Evolutionary conservation across 2,329 filamentous ascomycete species (phyloP).

Genomic region (Stenocarpella maydis): DNA sequence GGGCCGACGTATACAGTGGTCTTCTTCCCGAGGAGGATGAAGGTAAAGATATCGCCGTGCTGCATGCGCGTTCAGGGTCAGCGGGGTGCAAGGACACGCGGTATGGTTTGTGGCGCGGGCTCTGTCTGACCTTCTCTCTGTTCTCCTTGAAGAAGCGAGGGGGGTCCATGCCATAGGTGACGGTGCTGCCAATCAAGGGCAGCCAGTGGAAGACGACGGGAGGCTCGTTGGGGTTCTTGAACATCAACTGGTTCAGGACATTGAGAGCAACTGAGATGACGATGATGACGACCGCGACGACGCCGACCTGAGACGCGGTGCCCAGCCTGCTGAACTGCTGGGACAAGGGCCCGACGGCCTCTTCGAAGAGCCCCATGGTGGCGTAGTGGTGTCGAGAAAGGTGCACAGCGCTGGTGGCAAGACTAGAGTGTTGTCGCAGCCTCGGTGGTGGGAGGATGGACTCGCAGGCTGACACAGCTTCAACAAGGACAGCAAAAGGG

Average conservation of each 20-base stretch:
- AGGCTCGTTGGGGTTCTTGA: slow-evolving; percentile 83
- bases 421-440: background rate
- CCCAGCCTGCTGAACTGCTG: slow-evolving; percentile 59
- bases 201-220: slow-evolving; percentile 84
- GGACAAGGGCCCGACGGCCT: slow-evolving; percentile 58
- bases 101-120: background rate
- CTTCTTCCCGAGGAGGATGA: slow-evolving; percentile 59
- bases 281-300: slow-evolving; percentile 54
- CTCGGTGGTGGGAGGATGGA: background rate
- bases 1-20: slow-evolving; percentile 60
- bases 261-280: slow-evolving; percentile 75
- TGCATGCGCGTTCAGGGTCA: slow-evolving; percentile 39
- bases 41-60: slow-evolving; percentile 63
- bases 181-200: slow-evolving; percentile 86
- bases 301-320: slow-evolving; percentile 55
- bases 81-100: background rate
- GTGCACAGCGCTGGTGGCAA: background rate
- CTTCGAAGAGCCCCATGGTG: slow-evolving; percentile 65
- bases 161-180: slow-evolving; percentile 95
- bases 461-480: background rate
- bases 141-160: slow-evolving; percentile 83
- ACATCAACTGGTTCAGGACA: slow-evolving; percentile 79
- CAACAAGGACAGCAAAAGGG: background rate
- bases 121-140: slow-evolving; percentile 67
- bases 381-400: background rate